Percentiles rank a stretch among this genome's conserved stretches.
Evolutionary conservation across 129 eudicot genomes (phyloP).

Genomic region (Gnaphalium uliginosum): DNA sequence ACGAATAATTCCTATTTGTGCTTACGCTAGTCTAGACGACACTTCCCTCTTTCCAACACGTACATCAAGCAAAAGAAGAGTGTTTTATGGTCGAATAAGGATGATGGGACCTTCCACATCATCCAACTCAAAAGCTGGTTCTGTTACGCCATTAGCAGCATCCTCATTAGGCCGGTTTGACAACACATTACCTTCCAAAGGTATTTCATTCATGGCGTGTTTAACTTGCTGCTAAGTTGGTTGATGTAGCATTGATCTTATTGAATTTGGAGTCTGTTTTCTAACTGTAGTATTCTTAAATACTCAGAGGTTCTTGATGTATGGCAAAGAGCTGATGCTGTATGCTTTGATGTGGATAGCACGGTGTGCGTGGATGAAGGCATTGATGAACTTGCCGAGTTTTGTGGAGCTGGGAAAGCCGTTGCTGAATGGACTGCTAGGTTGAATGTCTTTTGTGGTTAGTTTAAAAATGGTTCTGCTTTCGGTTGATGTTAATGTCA

Average conservation of each 20-base stretch:
- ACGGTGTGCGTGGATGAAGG: slow-evolving; percentile 97
- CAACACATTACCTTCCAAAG: slow-evolving; percentile 79
- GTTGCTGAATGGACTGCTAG: slow-evolving; percentile 98
- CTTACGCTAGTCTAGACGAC: slow-evolving; percentile 24
- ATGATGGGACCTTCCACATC: slow-evolving; percentile 43
- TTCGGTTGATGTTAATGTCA: slow-evolving; percentile 9
- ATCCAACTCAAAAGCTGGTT: slow-evolving; percentile 43
- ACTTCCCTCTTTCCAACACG: slow-evolving; percentile 23
- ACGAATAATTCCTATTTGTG: slow-evolving; percentile 43
- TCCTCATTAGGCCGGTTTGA: slow-evolving; percentile 49
- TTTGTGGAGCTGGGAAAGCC: slow-evolving; percentile 98
- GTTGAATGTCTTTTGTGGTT: slow-evolving; percentile 31
- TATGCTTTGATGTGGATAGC: slow-evolving; percentile 98
- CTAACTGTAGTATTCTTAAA: slow-evolving; percentile 8
- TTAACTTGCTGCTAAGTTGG: not conserved
- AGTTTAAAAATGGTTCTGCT: not conserved
- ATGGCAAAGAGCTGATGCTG: slow-evolving; percentile 87
- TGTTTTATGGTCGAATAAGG: slow-evolving; percentile 33
- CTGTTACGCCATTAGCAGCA: slow-evolving; percentile 53
- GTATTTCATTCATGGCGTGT: slow-evolving; percentile 30
- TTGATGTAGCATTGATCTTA: not conserved
- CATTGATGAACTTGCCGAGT: slow-evolving; percentile 96
- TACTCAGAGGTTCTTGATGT: slow-evolving; percentile 73
- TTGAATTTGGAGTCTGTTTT: not conserved
- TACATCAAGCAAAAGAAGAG: slow-evolving; percentile 31